A percentile compares a stretch with the other conserved stretches of the same genome.
Evolutionary conservation across 345 rosid genomes (phyloP).

Genomic region (Syzygium jambos): DNA sequence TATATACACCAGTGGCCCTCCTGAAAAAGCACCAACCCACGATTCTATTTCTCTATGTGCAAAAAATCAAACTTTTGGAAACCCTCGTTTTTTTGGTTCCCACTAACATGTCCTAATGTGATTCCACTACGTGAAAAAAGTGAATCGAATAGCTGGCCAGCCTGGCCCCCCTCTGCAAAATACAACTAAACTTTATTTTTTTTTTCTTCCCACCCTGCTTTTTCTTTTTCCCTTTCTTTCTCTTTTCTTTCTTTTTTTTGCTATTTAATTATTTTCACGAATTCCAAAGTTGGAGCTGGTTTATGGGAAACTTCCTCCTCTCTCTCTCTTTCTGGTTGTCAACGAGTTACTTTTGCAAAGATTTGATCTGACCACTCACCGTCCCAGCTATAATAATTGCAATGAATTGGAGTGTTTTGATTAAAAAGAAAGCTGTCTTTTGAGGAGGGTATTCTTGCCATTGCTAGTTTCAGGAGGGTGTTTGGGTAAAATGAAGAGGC

Average conservation of each 20-base stretch:
- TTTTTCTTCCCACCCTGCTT: not conserved
- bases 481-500: not conserved
- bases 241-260: not conserved
- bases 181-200: not conserved
- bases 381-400: not conserved
- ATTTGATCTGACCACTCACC: not conserved
- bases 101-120: constrained; percentile 12
- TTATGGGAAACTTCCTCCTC: not conserved
- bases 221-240: not conserved
- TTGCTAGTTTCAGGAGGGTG: not conserved
- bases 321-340: not conserved
- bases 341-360: not conserved
- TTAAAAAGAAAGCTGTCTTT: not conserved
- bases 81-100: not conserved
- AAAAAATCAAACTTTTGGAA: constrained; percentile 5
- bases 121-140: constrained; percentile 34
- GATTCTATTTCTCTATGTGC: not conserved
- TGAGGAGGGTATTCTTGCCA: not conserved
- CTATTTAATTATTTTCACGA: not conserved
- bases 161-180: constrained; percentile 26
- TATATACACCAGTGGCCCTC: not conserved
- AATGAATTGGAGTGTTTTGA: not conserved
- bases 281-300: not conserved
- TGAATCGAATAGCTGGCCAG: constrained; percentile 21
- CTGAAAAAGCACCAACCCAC: not conserved